A percentile compares a stretch with the other conserved stretches of the same genome.
Evolutionary conservation across 805 yeast species (phyloP).

Genomic region (Isabelozyma gotoi): DNA sequence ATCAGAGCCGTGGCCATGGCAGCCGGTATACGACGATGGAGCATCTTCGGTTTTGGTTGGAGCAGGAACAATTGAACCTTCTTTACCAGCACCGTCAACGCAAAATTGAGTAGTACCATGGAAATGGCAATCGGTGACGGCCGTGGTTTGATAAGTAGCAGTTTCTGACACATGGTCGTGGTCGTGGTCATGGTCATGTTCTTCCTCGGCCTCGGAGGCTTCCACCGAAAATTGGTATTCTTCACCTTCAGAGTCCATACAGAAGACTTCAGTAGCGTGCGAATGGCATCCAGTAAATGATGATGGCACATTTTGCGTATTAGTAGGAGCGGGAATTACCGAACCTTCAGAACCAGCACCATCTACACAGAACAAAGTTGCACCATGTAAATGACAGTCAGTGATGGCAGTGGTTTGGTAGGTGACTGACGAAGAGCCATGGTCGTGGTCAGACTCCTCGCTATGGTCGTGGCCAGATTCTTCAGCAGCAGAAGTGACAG

Average conservation of each 20-base stretch:
- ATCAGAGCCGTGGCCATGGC: conserved; percentile 16
- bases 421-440: not conserved
- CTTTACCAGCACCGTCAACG: conserved; percentile 17
- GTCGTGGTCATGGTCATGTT: not conserved
- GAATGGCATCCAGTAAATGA: not conserved
- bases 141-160: conserved; percentile 2
- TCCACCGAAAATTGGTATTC: not conserved
- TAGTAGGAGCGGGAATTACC: not conserved
- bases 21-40: conserved; percentile 10
- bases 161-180: not conserved
- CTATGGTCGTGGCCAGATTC: not conserved
- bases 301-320: not conserved
- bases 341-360: not conserved
- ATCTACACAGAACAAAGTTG: not conserved
- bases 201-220: not conserved
- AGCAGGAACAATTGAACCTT: conserved; percentile 19
- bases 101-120: conserved; percentile 18
- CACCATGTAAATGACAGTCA: conserved; percentile 19
- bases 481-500: not conserved
- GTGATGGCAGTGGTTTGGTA: conserved; percentile 8
- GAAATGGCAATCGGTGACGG: conserved; percentile 18
- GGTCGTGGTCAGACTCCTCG: not conserved
- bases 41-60: conserved; percentile 8
- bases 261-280: not conserved
- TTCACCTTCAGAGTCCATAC: not conserved